phyloP scores from a whole-genome alignment of 192 early-diverging fungal genomes.

The Jimgerdemannia lactiflua region DNA sequence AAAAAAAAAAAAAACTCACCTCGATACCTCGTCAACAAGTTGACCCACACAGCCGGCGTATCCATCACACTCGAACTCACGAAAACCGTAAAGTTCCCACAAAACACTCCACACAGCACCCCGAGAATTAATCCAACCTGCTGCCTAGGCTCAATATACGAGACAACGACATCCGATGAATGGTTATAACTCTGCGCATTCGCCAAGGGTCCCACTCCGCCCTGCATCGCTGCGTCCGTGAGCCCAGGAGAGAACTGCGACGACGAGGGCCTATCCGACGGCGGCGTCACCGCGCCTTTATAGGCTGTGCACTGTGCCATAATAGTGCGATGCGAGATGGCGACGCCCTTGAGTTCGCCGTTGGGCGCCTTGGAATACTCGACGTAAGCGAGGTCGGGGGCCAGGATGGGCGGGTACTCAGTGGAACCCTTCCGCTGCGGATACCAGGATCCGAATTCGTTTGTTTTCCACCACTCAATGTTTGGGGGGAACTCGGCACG shows the following conservation, averaged over 20 bases:
- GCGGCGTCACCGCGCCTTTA: constrained; percentile 14
- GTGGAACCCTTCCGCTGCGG: constrained; percentile 45
- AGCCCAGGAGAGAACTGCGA: not conserved
- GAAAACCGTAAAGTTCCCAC: constrained; percentile 68
- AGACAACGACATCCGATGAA: constrained; percentile 54
- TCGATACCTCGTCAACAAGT: constrained; percentile 65
- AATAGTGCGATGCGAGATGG: constrained; percentile 71
- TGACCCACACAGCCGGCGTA: constrained; percentile 66
- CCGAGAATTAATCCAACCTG: constrained; percentile 74
- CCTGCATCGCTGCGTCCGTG: not conserved
- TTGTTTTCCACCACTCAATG: constrained; percentile 83
- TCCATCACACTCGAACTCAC: constrained; percentile 59
- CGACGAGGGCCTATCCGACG: not conserved
- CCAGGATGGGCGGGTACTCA: constrained; percentile 45
- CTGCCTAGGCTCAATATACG: constrained; percentile 77
- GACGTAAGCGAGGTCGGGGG: constrained; percentile 75
- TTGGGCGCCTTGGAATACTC: constrained; percentile 83
- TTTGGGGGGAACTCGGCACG: constrained; percentile 61
- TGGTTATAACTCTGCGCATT: not conserved
- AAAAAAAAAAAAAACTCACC: constrained; percentile 30
- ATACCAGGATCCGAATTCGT: constrained; percentile 66
- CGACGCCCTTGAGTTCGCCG: constrained; percentile 83
- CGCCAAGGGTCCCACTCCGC: not conserved
- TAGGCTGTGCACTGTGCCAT: constrained; percentile 62
- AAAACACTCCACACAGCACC: constrained; percentile 64